Conservation (phyloP, 2,329 filamentous ascomycete species). For the Huntiella moniliformis region DNA sequence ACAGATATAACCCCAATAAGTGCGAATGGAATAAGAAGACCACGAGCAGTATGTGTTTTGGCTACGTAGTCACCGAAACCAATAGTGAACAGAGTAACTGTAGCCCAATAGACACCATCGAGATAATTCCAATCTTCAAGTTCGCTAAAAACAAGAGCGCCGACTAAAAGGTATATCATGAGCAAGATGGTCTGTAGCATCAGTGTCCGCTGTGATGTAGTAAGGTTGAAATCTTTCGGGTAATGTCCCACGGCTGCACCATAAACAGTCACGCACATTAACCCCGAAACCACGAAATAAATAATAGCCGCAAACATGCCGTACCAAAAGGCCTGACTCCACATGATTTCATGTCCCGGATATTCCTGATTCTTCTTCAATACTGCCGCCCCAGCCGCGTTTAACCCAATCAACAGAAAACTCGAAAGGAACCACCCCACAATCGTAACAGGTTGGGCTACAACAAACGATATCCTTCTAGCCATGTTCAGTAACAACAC, state of each 20-base stretch:
- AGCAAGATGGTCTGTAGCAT: constrained; percentile 83
- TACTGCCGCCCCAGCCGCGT: constrained; percentile 44
- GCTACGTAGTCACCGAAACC: constrained; percentile 40
- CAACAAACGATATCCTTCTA: constrained; percentile 54
- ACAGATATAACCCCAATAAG: constrained; percentile 69
- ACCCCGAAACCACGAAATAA: constrained; percentile 59
- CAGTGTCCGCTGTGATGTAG: constrained; percentile 63
- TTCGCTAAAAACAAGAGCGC: constrained; percentile 53
- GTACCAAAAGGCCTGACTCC: constrained; percentile 76
- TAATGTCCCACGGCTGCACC: constrained; percentile 56
- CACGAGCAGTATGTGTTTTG: constrained; percentile 37
- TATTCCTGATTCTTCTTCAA: constrained; percentile 19
- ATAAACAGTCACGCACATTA: constrained; percentile 62
- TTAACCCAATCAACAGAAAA: constrained; percentile 46
- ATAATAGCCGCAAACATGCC: constrained; percentile 61
- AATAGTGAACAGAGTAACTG: constrained; percentile 49
- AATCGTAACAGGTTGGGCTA: constrained; percentile 72
- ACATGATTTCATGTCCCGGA: constrained; percentile 33
- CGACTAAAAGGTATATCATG: constrained; percentile 61
- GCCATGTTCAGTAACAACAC: constrained; percentile 82
- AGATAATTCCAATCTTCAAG: constrained; percentile 61
- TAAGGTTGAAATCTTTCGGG: constrained; percentile 58
- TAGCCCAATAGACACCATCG: constrained; percentile 63
- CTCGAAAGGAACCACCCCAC: constrained; percentile 54
- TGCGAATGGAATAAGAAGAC: constrained; percentile 65